Percentiles rank a stretch among this genome's conserved stretches.
These are phyloP conservation scores for Quambalaria eucalypti DNA, from an alignment of 1,284 basidiomycete species.

Conservation along the genomic window DNA sequence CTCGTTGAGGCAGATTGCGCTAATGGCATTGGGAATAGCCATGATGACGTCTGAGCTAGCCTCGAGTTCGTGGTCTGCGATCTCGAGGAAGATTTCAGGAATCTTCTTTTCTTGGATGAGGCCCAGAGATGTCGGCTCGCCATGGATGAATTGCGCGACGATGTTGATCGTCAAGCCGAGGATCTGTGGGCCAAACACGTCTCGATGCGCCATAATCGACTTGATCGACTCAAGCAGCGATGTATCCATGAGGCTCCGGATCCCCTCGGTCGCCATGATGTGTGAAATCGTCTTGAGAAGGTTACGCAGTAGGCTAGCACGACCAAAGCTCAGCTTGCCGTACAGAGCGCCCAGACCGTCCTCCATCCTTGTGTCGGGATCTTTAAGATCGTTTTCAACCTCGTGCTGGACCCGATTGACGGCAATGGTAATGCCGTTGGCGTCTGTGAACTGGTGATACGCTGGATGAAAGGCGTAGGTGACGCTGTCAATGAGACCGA, in stretches of 20 bases:
- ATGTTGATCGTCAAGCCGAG: conserved; percentile 77
- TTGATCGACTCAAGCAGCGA: conserved; percentile 77
- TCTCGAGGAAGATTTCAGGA: conserved; percentile 78
- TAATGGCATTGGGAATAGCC: conserved; percentile 88
- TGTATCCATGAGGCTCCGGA: conserved; percentile 88
- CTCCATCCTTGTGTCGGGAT: conserved; percentile 52
- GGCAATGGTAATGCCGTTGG: conserved; percentile 73
- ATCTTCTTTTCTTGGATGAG: conserved; percentile 86
- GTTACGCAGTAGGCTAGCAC: conserved; percentile 64
- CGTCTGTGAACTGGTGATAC: conserved; percentile 75
- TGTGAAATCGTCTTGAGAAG: conserved; percentile 86
- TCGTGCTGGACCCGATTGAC: conserved; percentile 67
- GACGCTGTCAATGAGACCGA: conserved; percentile 85
- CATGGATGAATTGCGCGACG: conserved; percentile 96
- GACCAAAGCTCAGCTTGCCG: conserved; percentile 40
- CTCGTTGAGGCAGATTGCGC: conserved; percentile 89
- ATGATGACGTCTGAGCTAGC: conserved; percentile 63
- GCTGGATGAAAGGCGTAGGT: conserved; percentile 81
- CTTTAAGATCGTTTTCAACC: conserved; percentile 24
- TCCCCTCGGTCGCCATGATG: conserved; percentile 90
- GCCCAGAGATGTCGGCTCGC: conserved; percentile 86
- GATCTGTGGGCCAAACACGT: conserved; percentile 76
- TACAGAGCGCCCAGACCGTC: conserved; percentile 20
- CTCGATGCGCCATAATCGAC: conserved; percentile 72
- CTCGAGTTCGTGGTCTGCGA: conserved; percentile 75